Percentiles rank a stretch among this genome's conserved stretches.
Conservation (phyloP, 441 rosid species). For the Pelargonium fulgidum region DNA sequence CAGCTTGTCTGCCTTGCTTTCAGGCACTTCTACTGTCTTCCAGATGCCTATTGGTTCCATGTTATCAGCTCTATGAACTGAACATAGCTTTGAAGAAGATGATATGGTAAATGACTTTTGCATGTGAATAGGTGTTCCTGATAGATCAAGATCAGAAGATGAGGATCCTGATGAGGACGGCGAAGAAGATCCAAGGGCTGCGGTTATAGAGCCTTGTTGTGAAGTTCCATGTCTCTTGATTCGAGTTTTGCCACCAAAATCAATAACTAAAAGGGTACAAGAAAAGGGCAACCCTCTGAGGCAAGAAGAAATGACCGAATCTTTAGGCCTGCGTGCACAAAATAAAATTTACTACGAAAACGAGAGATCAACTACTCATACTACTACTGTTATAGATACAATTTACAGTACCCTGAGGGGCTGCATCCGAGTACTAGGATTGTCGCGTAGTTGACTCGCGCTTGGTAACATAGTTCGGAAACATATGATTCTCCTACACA, state of each 20-base stretch:
- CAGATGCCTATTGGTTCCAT: neutral
- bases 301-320: slow-evolving; percentile 22
- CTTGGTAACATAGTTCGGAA: slow-evolving; percentile 30
- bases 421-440: slow-evolving; percentile 37
- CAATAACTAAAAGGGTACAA: slow-evolving; percentile 34
- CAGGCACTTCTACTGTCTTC: slow-evolving; percentile 18
- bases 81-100: slow-evolving; percentile 15
- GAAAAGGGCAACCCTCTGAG: slow-evolving; percentile 32
- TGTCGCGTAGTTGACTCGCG: slow-evolving; percentile 29
- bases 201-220: slow-evolving; percentile 32
- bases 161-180: slow-evolving; percentile 8
- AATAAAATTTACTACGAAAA: neutral
- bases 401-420: slow-evolving; percentile 23
- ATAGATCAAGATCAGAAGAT: slow-evolving; percentile 8
- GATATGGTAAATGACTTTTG: slow-evolving; percentile 22
- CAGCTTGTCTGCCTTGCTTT: slow-evolving; percentile 9
- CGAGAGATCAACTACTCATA: neutral
- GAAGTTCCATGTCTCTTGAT: slow-evolving; percentile 36
- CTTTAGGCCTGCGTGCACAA: slow-evolving; percentile 25
- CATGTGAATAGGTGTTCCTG: slow-evolving; percentile 16
- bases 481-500: slow-evolving; percentile 30
- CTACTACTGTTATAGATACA: too few species aligned
- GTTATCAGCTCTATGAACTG: slow-evolving; percentile 2
- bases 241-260: slow-evolving; percentile 22
- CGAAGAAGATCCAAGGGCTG: slow-evolving; percentile 16